Percentiles rank a stretch among this genome's conserved stretches.
These are phyloP conservation scores for Pezicula carpinea DNA, from an alignment of 2,329 filamentous ascomycete genomes.

Conservation along the genomic window DNA sequence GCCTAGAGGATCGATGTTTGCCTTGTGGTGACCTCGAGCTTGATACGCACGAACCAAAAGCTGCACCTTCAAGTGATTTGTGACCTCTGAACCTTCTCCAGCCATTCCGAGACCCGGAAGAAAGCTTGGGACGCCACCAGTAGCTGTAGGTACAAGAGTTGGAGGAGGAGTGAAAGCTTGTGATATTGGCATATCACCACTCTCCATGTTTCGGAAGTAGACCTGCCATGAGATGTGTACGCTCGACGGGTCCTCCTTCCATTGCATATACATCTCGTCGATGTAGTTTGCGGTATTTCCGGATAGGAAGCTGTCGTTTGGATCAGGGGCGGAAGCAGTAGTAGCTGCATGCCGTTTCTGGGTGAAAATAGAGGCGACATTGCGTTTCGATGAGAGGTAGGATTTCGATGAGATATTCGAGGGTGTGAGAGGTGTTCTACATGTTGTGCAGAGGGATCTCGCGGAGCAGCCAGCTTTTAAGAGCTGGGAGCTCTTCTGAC, in stretches of 20 bases:
- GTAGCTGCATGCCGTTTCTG: slow-evolving; percentile 53
- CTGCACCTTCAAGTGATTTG: slow-evolving; percentile 97
- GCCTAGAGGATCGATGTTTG: slow-evolving; percentile 91
- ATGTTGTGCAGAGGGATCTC: slow-evolving; percentile 26
- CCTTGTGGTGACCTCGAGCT: slow-evolving; percentile 96
- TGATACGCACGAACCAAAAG: slow-evolving; percentile 96
- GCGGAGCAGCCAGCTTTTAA: slow-evolving; percentile 46
- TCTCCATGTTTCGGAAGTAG: slow-evolving; percentile 99
- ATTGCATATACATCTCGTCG: slow-evolving; percentile 98
- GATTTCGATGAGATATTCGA: slow-evolving; percentile 30
- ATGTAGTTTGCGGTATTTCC: slow-evolving; percentile 98
- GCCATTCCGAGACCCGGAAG: slow-evolving; percentile 65
- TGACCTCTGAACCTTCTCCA: slow-evolving; percentile 73
- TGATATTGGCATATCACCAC: slow-evolving; percentile 93
- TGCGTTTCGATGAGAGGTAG: slow-evolving; percentile 41
- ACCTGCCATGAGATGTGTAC: slow-evolving; percentile 98
- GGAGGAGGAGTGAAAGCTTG: slow-evolving; percentile 96
- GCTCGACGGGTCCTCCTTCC: slow-evolving; percentile 88
- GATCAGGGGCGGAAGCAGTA: slow-evolving; percentile 57
- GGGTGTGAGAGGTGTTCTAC: slow-evolving; percentile 38
- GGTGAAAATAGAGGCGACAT: slow-evolving; percentile 38
- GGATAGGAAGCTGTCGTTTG: slow-evolving; percentile 93
- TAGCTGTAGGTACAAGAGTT: slow-evolving; percentile 78
- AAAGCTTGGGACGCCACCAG: slow-evolving; percentile 70
- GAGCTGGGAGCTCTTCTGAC: slow-evolving; percentile 61